Evolutionary conservation across 2,329 filamentous ascomycete genomes (phyloP).

Genomic region (Thyridium curvatum): DNA sequence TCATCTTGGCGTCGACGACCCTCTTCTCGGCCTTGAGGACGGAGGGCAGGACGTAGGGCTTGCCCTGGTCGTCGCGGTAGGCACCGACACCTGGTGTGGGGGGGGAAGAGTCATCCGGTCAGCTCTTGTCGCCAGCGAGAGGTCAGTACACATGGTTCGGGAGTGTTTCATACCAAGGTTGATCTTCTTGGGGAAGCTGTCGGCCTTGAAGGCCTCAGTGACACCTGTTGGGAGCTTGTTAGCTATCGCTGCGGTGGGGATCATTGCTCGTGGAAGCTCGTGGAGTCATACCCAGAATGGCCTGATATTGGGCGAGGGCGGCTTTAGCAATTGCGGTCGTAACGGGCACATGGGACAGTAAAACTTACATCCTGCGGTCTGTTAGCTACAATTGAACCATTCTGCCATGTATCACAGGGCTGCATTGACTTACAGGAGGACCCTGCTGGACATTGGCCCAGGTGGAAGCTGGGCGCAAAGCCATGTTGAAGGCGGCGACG

Average conservation of each 20-base stretch:
- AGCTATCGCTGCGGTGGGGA: conserved; percentile 11
- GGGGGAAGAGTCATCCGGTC: conserved; percentile 1
- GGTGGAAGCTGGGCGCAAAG: conserved; percentile 60
- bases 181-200: conserved; percentile 91
- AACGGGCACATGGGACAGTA: neutral
- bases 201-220: conserved; percentile 98
- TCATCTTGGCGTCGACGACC: conserved; percentile 68
- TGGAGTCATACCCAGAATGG: conserved; percentile 61
- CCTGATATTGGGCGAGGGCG: conserved; percentile 38
- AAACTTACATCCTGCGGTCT: conserved; percentile 12
- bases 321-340: conserved; percentile 10
- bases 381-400: conserved; percentile 10
- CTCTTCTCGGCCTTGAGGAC: conserved; percentile 85
- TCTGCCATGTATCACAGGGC: too few species aligned
- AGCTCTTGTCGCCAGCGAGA: neutral
- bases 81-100: conserved; percentile 71
- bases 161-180: conserved; percentile 83
- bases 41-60: conserved; percentile 95
- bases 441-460: conserved; percentile 92
- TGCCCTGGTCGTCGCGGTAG: conserved; percentile 96
- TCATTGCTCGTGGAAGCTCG: neutral
- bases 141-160: conserved; percentile 5
- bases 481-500: conserved; percentile 31
- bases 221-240: conserved; percentile 52
- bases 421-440: conserved; percentile 67